Percentiles rank a stretch among this genome's conserved stretches.
These are phyloP conservation scores for Aureobasidium sp. DNA, from an alignment of 2,329 filamentous ascomycete genomes.

Conservation along the genomic window DNA sequence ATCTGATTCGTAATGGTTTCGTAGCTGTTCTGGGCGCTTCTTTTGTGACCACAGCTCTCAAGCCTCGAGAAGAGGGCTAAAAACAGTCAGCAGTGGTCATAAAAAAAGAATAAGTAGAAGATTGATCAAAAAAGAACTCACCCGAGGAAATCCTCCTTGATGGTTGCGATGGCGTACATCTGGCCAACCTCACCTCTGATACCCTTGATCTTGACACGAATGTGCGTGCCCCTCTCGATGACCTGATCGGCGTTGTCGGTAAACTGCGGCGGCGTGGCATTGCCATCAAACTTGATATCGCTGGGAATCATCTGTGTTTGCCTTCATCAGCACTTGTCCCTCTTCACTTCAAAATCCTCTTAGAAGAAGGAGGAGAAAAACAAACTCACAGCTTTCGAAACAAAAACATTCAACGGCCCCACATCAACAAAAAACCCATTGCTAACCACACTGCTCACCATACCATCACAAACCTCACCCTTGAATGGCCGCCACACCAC, in stretches of 20 bases:
- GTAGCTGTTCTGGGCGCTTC: background rate
- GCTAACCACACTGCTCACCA: conserved; percentile 84
- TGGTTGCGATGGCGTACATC: conserved; percentile 96
- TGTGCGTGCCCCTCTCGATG: conserved; percentile 87
- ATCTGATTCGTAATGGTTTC: background rate
- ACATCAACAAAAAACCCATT: conserved; percentile 87
- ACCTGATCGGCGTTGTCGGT: conserved; percentile 91
- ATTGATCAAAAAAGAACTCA: conserved; percentile 18
- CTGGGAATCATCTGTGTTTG: conserved; percentile 69
- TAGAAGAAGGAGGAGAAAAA: background rate
- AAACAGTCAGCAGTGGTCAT: background rate
- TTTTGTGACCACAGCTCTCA: background rate
- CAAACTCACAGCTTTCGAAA: conserved; percentile 68
- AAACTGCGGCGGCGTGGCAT: conserved; percentile 93
- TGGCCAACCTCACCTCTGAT: conserved; percentile 87
- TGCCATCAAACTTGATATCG: conserved; percentile 90
- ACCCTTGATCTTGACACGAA: conserved; percentile 91
- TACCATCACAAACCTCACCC: conserved; percentile 94
- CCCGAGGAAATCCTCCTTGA: conserved; percentile 61
- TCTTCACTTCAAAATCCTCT: background rate
- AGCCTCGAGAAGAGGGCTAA: conserved; percentile 11
- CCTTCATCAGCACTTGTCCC: background rate
- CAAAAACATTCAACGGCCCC: conserved; percentile 70
- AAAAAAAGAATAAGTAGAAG: background rate
- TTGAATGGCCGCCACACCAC: conserved; percentile 98